A percentile compares a stretch with the other conserved stretches of the same genome.
These are phyloP conservation scores for Cladosporium velox DNA, from an alignment of 2,329 filamentous ascomycete species.

Conservation along the genomic window DNA sequence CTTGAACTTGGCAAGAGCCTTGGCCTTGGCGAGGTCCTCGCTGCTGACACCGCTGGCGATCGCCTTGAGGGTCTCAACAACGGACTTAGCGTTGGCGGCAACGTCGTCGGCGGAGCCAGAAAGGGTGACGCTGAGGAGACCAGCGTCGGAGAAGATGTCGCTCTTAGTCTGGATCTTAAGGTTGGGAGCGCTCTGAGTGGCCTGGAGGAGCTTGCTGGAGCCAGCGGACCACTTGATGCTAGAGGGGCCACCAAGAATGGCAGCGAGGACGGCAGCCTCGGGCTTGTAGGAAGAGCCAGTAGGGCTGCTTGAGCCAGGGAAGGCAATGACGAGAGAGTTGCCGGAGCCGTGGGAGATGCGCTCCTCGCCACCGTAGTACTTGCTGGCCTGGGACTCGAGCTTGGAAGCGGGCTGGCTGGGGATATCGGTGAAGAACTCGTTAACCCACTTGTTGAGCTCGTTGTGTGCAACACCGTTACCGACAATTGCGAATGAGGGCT, in stretches of 20 bases:
- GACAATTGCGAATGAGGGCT: conserved; percentile 87
- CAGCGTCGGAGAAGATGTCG: conserved; percentile 88
- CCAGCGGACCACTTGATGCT: conserved; percentile 94
- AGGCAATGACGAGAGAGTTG: conserved; percentile 85
- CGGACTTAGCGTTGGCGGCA: conserved; percentile 70
- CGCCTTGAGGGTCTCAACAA: conserved; percentile 79
- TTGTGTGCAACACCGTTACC: conserved; percentile 80
- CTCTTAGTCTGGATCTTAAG: conserved; percentile 74
- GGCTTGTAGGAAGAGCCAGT: conserved; percentile 78
- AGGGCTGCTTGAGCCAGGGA: conserved; percentile 82
- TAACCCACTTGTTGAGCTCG: conserved; percentile 84
- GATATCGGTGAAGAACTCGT: conserved; percentile 82
- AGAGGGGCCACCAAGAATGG: conserved; percentile 86
- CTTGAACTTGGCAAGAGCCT: conserved; percentile 90
- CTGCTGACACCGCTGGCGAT: conserved; percentile 70
- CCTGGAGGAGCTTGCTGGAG: conserved; percentile 87
- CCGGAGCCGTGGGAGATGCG: conserved; percentile 74
- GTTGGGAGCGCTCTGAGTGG: conserved; percentile 65
- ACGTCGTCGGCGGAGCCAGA: conserved; percentile 73
- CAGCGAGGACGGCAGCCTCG: conserved; percentile 81
- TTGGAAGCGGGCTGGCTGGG: conserved; percentile 55
- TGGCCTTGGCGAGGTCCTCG: conserved; percentile 88
- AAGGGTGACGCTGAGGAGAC: conserved; percentile 82
- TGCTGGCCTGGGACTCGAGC: conserved; percentile 65
- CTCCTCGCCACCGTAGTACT: conserved; percentile 95